Evolutionary conservation across 176 grass and related monocot genomes (phyloP).

Genomic region (maize (Zea mays)): DNA sequence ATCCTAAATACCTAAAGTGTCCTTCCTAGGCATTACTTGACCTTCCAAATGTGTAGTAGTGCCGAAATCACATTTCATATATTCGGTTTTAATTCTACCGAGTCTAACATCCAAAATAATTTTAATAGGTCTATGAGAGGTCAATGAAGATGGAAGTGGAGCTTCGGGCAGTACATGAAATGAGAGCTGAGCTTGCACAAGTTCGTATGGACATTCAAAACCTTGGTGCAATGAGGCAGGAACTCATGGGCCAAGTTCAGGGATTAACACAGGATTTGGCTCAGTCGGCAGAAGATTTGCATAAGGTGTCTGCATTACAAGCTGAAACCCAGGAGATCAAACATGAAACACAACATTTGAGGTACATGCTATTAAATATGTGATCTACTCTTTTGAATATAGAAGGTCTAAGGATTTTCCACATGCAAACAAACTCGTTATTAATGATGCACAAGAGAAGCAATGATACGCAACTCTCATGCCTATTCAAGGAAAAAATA

Average conservation of each 20-base stretch:
- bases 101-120: not conserved
- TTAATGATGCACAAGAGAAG: not conserved
- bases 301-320: constrained; percentile 65
- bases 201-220: constrained; percentile 67
- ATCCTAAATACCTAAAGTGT: too few species aligned
- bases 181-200: constrained; percentile 60
- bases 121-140: constrained; percentile 57
- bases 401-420: not conserved
- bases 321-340: constrained; percentile 69
- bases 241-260: constrained; percentile 65
- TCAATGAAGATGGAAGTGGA: constrained; percentile 71
- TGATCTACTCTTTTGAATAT: constrained; percentile 5
- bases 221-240: constrained; percentile 56
- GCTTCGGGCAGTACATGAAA: constrained; percentile 46
- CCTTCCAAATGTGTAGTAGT: too few species aligned
- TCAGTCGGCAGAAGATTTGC: constrained; percentile 59
- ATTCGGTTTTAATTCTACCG: too few species aligned
- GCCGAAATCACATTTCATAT: too few species aligned
- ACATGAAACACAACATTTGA: constrained; percentile 68
- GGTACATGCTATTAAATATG: constrained; percentile 44
- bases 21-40: too few species aligned
- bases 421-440: not conserved
- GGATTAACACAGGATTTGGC: constrained; percentile 65
- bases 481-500: not conserved
- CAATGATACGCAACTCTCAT: not conserved